phyloP scores from a whole-genome alignment of 2,329 filamentous ascomycete genomes.

The Neoascochyta sp. region DNA sequence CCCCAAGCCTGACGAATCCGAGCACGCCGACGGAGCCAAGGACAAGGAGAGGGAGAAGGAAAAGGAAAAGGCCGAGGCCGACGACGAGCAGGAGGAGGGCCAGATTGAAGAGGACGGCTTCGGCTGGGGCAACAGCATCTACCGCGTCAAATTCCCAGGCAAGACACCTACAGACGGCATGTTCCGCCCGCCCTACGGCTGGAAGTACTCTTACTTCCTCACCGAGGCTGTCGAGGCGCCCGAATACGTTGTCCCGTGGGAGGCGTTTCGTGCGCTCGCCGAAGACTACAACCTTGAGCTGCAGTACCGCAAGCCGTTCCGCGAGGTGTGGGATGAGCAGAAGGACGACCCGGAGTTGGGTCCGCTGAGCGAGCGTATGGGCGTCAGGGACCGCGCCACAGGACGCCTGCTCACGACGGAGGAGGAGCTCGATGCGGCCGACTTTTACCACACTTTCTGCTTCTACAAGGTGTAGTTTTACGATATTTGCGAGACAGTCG shows the following conservation, averaged over 20 bases:
- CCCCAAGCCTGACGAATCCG: constrained; percentile 34
- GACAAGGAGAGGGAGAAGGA: constrained; percentile 23
- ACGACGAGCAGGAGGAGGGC: constrained; percentile 49
- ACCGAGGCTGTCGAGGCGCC: constrained; percentile 95
- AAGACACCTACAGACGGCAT: constrained; percentile 79
- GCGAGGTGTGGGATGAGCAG: constrained; percentile 87
- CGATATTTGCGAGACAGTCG: no score
- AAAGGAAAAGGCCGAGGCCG: constrained; percentile 23
- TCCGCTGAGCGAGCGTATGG: constrained; percentile 90
- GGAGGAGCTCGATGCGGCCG: constrained; percentile 82
- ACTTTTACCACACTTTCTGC: constrained; percentile 90
- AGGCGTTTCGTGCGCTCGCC: constrained; percentile 89
- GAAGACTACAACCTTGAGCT: constrained; percentile 96
- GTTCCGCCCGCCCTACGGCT: constrained; percentile 91
- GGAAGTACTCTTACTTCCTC: constrained; percentile 97
- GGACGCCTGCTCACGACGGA: constrained; percentile 67
- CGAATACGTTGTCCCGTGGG: constrained; percentile 98
- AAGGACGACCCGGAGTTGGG: constrained; percentile 80
- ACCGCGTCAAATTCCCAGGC: constrained; percentile 82
- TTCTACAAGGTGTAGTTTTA: constrained; percentile 87
- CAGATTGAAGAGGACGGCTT: constrained; percentile 47
- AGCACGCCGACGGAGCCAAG: constrained; percentile 27
- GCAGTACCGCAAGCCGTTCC: constrained; percentile 87
- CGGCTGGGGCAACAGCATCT: constrained; percentile 91
- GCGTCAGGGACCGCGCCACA: constrained; percentile 69